Evolutionary conservation across 208 protist species (phyloP), one percentile per base, ranked within the genome.

Genomic region (Crithidia bombi): DNA sequence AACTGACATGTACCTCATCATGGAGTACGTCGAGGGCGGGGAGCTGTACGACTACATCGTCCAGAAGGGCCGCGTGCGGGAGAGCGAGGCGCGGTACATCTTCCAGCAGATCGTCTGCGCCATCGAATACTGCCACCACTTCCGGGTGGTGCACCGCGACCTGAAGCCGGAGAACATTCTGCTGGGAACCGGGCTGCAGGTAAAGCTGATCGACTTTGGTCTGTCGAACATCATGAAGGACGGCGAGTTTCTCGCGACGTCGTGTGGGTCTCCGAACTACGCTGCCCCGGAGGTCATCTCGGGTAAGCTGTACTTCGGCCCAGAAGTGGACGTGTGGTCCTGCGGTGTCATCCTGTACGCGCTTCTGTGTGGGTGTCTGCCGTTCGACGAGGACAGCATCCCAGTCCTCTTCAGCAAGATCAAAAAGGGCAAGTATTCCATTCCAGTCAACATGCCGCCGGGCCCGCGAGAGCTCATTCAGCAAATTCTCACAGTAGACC

Each of bases 11-110:
- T 99, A 99, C 73, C 96, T 99, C 69, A 96, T 99, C 54, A 99
- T 99, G 98, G 98, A 99, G 82, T 99, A 99, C 72, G 95, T 99
- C 1, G 91, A 97, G 33, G 98, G 98, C 49, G 98, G 98, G 0
- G 98, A 99, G 78, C 83, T 99, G 47, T 99, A 99, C 78, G 98
- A 99, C 59, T 99, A 99, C 79, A 99, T 99, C 73, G 98, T 99
- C 0, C 93, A 97, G 39, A 94, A 98, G 69, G 98, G 98, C 15
- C 94, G 85, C 57, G 78, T 99, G 15, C 83, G 80, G 1, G 97
- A 99, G 69, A 86, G 90, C 32, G 95, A 97, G 66, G 97, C 97
- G 23, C 83, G 98, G 15, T 85, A 94, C 52, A 98, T 99, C 62
- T 99, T 99, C 71, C 98, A 99, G 79, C 98, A 99, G 73, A 99